Evolutionary conservation across 2,329 filamentous ascomycete species (phyloP).

Genomic region (Colletotrichum sp.): DNA sequence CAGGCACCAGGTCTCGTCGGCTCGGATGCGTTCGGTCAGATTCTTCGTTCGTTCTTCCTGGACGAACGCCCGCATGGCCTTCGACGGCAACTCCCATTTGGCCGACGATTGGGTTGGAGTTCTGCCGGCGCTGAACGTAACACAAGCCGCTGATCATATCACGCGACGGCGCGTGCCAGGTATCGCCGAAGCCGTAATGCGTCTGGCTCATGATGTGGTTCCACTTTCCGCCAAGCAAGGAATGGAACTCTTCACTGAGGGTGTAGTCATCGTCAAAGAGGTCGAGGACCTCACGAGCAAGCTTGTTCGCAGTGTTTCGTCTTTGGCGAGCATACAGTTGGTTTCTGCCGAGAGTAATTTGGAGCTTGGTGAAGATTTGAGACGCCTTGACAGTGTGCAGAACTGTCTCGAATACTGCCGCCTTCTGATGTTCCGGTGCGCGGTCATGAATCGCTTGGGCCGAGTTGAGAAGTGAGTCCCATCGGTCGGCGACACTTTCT

Average conservation of each 20-base stretch:
- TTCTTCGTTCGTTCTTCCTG: conserved; percentile 54
- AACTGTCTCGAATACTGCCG: conserved; percentile 66
- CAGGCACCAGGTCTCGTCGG: conserved; percentile 33
- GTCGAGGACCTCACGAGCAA: conserved; percentile 50
- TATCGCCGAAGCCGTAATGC: conserved; percentile 58
- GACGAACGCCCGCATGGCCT: conserved; percentile 36
- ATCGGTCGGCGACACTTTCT: conserved; percentile 51
- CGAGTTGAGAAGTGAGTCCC: conserved; percentile 41
- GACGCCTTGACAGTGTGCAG: conserved; percentile 65
- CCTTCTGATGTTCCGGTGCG: conserved; percentile 38
- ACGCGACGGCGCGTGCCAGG: conserved; percentile 61
- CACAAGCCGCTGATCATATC: conserved; percentile 59
- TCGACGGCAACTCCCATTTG: conserved; percentile 38
- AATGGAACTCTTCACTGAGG: conserved; percentile 56
- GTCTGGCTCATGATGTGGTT: conserved; percentile 58
- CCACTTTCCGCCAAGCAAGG: conserved; percentile 58
- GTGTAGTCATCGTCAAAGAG: conserved; percentile 57
- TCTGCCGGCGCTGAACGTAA: conserved; percentile 56
- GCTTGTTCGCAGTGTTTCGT: conserved; percentile 58
- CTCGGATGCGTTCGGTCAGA: conserved; percentile 53
- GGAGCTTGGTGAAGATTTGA: conserved; percentile 56
- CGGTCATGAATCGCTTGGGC: conserved; percentile 30
- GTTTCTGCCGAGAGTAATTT: conserved; percentile 52
- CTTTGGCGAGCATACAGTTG: conserved; percentile 60
- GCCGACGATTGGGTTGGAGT: conserved; percentile 49